Conservation (phyloP, 495 filamentous ascomycete genomes). For the Neurospora sp. region DNA sequence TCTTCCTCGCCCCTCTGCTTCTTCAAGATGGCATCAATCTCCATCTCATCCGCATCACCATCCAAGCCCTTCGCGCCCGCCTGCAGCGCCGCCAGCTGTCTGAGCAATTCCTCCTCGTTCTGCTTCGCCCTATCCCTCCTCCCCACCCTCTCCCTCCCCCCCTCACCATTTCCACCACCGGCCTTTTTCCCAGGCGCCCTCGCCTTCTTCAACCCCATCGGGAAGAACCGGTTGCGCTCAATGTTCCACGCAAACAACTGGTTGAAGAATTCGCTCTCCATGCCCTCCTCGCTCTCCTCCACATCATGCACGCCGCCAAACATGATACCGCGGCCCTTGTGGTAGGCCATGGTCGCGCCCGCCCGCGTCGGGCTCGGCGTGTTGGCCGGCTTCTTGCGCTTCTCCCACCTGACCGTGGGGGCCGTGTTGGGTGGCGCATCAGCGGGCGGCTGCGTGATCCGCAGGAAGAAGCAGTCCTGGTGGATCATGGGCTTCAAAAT, state of each 20-base stretch:
- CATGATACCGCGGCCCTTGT: constrained; percentile 83
- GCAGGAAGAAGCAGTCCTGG: constrained; percentile 88
- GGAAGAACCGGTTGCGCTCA: constrained; percentile 90
- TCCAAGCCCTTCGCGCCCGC: constrained; percentile 23
- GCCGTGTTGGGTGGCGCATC: constrained; percentile 50
- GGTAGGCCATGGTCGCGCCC: constrained; percentile 82
- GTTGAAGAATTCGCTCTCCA: constrained; percentile 95
- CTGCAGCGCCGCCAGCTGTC: constrained; percentile 72
- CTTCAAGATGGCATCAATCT: constrained; percentile 28
- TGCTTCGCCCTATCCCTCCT: constrained; percentile 64
- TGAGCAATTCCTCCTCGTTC: constrained; percentile 80
- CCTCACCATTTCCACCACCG: constrained; percentile 22
- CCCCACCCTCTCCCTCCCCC: constrained; percentile 41
- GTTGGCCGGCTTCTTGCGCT: constrained; percentile 85
- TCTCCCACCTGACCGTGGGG: constrained; percentile 78
- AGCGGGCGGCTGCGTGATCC: constrained; percentile 59
- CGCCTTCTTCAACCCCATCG: constrained; percentile 62
- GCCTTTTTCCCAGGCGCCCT: constrained; percentile 47
- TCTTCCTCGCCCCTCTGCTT: constrained; percentile 11
- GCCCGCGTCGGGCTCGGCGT: constrained; percentile 73
- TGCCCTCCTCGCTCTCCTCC: constrained; percentile 86
- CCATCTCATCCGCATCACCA: constrained; percentile 43
- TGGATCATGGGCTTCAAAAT: constrained; percentile 79
- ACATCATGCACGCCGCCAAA: constrained; percentile 96
- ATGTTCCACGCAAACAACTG: constrained; percentile 82